Conservation (phyloP, 495 filamentous ascomycete species). For the Podospora pseudoanserina region DNA sequence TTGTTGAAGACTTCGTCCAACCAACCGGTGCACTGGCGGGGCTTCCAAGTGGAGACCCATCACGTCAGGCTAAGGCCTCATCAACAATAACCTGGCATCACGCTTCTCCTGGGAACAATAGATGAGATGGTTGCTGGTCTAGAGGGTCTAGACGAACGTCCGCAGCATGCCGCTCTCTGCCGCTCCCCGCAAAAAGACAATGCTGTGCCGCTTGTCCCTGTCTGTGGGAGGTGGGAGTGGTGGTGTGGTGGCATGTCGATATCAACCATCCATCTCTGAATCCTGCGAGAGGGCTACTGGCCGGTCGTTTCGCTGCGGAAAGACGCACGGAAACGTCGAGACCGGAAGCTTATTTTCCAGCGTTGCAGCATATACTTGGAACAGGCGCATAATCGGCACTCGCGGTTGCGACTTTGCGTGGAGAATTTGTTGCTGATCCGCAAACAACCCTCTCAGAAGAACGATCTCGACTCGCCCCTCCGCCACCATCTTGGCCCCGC, state of each 20-base stretch:
- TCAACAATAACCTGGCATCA: not conserved
- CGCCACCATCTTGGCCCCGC: slow-evolving; percentile 27
- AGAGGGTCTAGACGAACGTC: not conserved
- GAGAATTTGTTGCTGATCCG: slow-evolving; percentile 5
- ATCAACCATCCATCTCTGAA: not conserved
- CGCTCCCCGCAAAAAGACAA: not conserved
- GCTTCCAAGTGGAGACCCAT: slow-evolving; percentile 6
- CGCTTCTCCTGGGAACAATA: not conserved
- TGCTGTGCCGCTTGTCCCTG: not conserved
- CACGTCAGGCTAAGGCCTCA: slow-evolving; percentile 3
- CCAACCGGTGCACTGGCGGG: not conserved
- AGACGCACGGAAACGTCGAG: not conserved
- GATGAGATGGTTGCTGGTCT: not conserved
- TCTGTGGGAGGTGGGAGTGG: not conserved
- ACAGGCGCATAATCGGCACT: not conserved
- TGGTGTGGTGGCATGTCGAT: not conserved
- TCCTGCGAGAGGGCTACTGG: too few relatives aligned
- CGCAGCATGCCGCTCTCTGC: not conserved
- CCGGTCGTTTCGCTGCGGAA: not conserved
- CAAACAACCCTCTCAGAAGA: slow-evolving; percentile 12
- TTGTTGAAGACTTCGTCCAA: slow-evolving; percentile 3
- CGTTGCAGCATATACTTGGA: slow-evolving; percentile 3
- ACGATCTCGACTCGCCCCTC: slow-evolving; percentile 32
- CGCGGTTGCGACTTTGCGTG: slow-evolving; percentile 9
- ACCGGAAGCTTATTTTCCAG: slow-evolving; percentile 9